phyloP scores from a whole-genome alignment of 2,329 filamentous ascomycete genomes.

The Ceratocystis eucalypticola region DNA sequence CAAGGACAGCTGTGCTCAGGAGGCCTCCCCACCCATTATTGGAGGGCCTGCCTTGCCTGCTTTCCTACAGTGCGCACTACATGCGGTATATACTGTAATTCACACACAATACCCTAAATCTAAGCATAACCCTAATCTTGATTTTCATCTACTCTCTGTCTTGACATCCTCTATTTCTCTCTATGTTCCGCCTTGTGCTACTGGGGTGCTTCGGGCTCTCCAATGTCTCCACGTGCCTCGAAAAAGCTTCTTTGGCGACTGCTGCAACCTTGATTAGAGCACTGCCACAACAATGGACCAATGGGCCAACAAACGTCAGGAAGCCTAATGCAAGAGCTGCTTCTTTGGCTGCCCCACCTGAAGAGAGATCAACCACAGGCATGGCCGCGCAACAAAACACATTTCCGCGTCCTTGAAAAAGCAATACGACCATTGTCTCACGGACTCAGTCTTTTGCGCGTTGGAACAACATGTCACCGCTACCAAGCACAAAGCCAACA shows the following conservation, averaged over 20 bases:
- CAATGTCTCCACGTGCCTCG: background rate
- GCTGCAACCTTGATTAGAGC: background rate
- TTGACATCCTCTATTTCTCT: too few species aligned
- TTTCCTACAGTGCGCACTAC: background rate
- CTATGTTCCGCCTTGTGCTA: background rate
- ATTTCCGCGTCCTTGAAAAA: background rate
- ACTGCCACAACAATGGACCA: background rate
- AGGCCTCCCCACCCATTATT: background rate
- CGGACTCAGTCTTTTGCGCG: background rate
- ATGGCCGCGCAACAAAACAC: background rate
- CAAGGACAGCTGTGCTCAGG: background rate
- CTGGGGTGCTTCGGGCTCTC: too few species aligned
- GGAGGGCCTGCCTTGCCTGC: background rate
- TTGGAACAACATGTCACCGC: background rate
- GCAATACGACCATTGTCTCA: slow-evolving; percentile 3
- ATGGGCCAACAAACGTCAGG: background rate
- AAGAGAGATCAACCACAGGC: background rate
- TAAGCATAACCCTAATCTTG: background rate
- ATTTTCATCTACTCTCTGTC: background rate
- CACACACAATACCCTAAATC: background rate
- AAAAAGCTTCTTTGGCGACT: background rate
- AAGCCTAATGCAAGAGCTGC: background rate
- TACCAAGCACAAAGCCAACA: background rate
- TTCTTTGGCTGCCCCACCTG: background rate
- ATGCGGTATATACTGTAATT: background rate